A percentile compares a stretch with the other conserved stretches of the same genome.
phyloP scores from a whole-genome alignment of 768 basidiomycete species.

The Kwoniella newhampshirensis region DNA sequence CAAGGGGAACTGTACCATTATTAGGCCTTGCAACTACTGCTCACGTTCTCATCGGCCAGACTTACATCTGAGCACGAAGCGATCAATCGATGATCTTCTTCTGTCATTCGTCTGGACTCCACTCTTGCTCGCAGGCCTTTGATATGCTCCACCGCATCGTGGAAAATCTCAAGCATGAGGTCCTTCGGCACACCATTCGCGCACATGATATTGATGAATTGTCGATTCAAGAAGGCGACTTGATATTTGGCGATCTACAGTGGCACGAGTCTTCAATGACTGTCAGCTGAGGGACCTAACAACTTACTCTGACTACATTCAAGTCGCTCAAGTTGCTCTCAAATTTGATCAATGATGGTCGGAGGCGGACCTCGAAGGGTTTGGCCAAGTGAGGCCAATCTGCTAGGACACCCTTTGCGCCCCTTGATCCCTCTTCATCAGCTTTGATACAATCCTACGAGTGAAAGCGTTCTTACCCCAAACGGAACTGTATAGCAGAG shows the following conservation, averaged over 20 bases:
- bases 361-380: constrained; percentile 37
- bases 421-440: too few relatives aligned
- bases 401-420: constrained; percentile 50
- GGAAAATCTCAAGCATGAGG: constrained; percentile 47
- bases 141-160: constrained; percentile 37
- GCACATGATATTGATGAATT: constrained; percentile 52
- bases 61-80: constrained; percentile 32
- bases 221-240: constrained; percentile 49
- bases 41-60: background rate
- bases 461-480: constrained; percentile 37
- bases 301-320: constrained; percentile 50
- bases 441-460: too few relatives aligned
- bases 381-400: constrained; percentile 34
- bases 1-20: constrained; percentile 41
- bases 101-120: constrained; percentile 10
- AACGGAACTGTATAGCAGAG: constrained; percentile 49
- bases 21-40: background rate
- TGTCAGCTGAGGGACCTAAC: background rate
- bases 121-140: constrained; percentile 40
- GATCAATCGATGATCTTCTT: constrained; percentile 34
- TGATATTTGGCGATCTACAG: constrained; percentile 45
- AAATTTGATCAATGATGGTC: constrained; percentile 48
- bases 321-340: constrained; percentile 35
- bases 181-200: constrained; percentile 42
- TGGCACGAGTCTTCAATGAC: constrained; percentile 3